phyloP scores from a whole-genome alignment of 1,284 basidiomycete species.

The Moesziomyces aphidis region DNA sequence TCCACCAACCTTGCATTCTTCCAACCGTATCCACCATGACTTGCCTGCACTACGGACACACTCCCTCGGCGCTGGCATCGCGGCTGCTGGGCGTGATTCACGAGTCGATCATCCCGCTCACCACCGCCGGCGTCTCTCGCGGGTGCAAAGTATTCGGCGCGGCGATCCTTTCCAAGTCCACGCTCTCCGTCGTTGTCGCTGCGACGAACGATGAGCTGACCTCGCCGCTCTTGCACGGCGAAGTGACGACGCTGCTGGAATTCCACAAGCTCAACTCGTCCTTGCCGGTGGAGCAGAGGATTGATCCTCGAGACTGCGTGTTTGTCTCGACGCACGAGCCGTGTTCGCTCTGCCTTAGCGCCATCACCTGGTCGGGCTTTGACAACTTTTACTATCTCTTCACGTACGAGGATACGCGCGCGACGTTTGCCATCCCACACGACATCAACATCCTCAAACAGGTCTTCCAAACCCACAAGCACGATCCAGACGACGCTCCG shows the following conservation, averaged over 20 bases:
- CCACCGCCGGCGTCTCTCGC: conserved; percentile 3
- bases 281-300: rapidly evolving
- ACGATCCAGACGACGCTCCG: background rate
- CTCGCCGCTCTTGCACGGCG: conserved; percentile 26
- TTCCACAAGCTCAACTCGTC: conserved; percentile 9
- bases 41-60: conserved; percentile 3
- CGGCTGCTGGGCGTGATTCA: conserved; percentile 11
- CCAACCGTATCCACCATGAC: background rate
- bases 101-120: conserved; percentile 18
- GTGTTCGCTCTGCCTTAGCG: conserved; percentile 24
- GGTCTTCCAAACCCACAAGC: conserved; percentile 13
- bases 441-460: conserved; percentile 23
- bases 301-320: conserved; percentile 13
- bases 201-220: conserved; percentile 32
- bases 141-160: conserved; percentile 43
- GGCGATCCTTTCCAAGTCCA: conserved; percentile 20
- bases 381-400: conserved; percentile 37
- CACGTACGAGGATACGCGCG: conserved; percentile 19
- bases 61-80: conserved; percentile 3
- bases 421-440: conserved; percentile 18
- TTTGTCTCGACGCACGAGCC: conserved; percentile 35
- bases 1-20: background rate
- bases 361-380: conserved; percentile 30
- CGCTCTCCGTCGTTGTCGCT: conserved; percentile 4
- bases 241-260: conserved; percentile 12